These are phyloP conservation scores for Komagataella kurtzmanii DNA, from an alignment of 805 yeast genomes.

Conservation along the genomic window DNA sequence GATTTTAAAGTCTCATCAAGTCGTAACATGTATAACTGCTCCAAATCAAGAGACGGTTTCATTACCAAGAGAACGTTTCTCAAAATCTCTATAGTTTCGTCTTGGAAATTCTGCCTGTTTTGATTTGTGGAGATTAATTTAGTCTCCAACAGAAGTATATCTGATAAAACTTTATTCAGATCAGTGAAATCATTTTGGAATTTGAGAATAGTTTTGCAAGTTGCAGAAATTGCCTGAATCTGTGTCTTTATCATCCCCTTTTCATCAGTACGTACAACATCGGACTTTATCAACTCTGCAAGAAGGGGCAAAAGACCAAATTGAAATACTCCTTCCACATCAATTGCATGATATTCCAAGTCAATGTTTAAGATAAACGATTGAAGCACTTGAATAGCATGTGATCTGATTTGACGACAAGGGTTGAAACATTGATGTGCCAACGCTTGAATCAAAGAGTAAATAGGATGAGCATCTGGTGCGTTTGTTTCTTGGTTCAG, in stretches of 20 bases:
- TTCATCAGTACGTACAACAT: conserved; percentile 44
- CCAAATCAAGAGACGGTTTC: conserved; percentile 11
- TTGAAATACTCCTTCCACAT: conserved; percentile 46
- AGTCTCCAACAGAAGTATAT: conserved; percentile 13
- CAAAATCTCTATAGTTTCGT: conserved; percentile 18
- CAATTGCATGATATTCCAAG: conserved; percentile 19
- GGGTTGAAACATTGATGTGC: conserved; percentile 88
- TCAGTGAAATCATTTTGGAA: conserved; percentile 11
- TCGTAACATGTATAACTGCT: conserved; percentile 10
- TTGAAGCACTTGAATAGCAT: conserved; percentile 52
- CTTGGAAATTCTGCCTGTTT: conserved; percentile 13
- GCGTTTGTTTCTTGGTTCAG: conserved; percentile 12
- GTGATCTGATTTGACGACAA: conserved; percentile 58
- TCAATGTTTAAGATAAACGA: conserved; percentile 26
- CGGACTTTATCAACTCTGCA: conserved; percentile 52
- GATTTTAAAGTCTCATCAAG: conserved; percentile 12
- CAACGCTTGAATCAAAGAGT: conserved; percentile 66
- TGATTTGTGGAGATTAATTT: conserved; percentile 12
- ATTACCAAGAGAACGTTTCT: conserved; percentile 19
- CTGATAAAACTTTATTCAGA: conserved; percentile 11
- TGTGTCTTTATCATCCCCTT: conserved; percentile 55
- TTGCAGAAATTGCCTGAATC: conserved; percentile 48
- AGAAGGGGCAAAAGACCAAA: conserved; percentile 66
- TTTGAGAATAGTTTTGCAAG: conserved; percentile 39
- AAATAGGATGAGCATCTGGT: conserved; percentile 22